phyloP scores from a whole-genome alignment of 2,329 filamentous ascomycete genomes.

The Phialocephala sp. region DNA sequence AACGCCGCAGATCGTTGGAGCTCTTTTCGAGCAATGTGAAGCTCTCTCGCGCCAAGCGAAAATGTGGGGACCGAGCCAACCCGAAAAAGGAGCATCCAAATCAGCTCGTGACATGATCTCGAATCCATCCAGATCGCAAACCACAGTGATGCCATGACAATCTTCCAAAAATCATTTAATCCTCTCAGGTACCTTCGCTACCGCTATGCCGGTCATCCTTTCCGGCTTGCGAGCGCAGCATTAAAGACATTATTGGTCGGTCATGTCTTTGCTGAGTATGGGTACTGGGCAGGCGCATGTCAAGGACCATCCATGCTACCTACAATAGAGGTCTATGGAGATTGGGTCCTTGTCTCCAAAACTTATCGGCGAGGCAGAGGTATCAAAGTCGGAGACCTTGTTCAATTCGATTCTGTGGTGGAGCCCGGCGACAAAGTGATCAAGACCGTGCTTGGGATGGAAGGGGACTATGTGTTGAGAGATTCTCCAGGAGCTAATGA shows the following conservation, averaged over 20 bases:
- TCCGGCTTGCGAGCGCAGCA: conserved; percentile 52
- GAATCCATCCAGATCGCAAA: background rate
- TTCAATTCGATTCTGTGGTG: conserved; percentile 78
- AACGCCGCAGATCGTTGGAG: background rate
- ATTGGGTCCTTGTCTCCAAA: conserved; percentile 72
- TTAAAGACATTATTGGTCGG: conserved; percentile 53
- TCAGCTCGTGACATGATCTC: conserved; percentile 6
- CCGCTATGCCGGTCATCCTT: conserved; percentile 38
- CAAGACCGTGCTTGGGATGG: conserved; percentile 63
- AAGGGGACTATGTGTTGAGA: conserved; percentile 72
- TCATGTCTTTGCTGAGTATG: conserved; percentile 64
- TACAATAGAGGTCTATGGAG: conserved; percentile 71
- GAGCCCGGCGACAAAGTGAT: conserved; percentile 64
- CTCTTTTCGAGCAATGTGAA: background rate
- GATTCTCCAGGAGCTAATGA: conserved; percentile 58
- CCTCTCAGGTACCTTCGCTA: conserved; percentile 16
- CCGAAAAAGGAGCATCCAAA: background rate
- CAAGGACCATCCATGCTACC: conserved; percentile 79
- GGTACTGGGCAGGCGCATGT: conserved; percentile 68
- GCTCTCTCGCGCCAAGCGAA: conserved; percentile 1
- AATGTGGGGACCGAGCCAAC: background rate
- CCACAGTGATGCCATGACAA: conserved; percentile 23
- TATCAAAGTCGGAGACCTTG: conserved; percentile 80
- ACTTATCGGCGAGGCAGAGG: conserved; percentile 71
- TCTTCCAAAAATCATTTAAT: conserved; percentile 12